Base-by-base conservation (phyloP, 176 grass and related monocot genomes). In the Oryza brachyantha region DNA sequence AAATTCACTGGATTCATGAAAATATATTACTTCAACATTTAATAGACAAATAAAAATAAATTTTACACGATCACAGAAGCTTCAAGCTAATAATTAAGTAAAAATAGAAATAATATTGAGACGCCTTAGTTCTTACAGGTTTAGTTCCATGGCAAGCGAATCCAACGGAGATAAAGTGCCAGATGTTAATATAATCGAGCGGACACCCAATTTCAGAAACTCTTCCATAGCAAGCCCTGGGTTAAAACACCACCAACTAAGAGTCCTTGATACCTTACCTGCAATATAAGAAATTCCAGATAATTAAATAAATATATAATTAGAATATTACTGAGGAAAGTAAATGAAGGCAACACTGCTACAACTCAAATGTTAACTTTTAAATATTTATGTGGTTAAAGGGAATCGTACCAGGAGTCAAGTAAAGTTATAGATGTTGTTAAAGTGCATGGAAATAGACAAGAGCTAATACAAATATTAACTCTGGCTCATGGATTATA, bases 161-260 rank as follows among this genome's bases (percentile, higher is more conserved):
- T 94, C 95, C 68, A 98, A 77, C 34, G 95, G 92, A 85, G 90
- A 94, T 58, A 98, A 91, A 87, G 95, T 98, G 83, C 95, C 95
- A 60, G 95, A 98, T 72, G 95, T 98, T 84, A 98, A 92, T 86
- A 98, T 89, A 75, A 98, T 91, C 61, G 92, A 93, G 29, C 83
- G 87, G 48, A 92, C 85, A 32, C 92, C 92, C 87, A 98, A 81
- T 74, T 79, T 98, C 61, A 88, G 73, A 84, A 98, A 94, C 84
- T 94, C 92, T 85, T 94, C 85, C 95, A 98, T 98, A 31, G 92
- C 87, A 61, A 98, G 83, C 50, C 95, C 95, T 64, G 92, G 95
- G 65, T 98, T 92, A 86, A 98, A 98, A 82, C 95, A 98, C 95
- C 95, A 98, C 95, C 95, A 97, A 88, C 95, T 98, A 73, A 98